phyloP scores from a whole-genome alignment of 208 protist species.

The Wallacemonas rigidus region DNA sequence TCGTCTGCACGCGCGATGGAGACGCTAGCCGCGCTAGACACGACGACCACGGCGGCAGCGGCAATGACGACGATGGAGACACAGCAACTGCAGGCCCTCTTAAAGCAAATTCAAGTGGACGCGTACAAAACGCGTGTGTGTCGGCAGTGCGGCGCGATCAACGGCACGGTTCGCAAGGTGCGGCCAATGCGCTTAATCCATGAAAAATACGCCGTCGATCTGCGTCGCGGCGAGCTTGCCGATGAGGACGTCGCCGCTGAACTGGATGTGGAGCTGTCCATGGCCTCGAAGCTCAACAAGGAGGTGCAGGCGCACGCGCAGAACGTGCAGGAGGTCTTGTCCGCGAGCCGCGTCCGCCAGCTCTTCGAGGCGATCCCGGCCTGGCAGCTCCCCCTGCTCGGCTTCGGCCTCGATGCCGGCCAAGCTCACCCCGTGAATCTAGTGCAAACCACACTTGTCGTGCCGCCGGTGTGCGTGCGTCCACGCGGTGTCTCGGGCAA shows the following conservation, averaged over 20 bases:
- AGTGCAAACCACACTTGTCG: constrained; percentile 93
- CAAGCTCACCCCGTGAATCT: constrained; percentile 86
- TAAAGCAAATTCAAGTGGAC: constrained; percentile 84
- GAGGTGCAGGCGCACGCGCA: constrained; percentile 53
- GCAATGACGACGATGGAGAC: constrained; percentile 45
- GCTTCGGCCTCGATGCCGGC: constrained; percentile 78
- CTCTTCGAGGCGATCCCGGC: constrained; percentile 94
- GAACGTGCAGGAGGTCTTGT: constrained; percentile 93
- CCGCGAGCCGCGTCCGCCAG: constrained; percentile 85
- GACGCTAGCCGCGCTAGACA: constrained; percentile 6
- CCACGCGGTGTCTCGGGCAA: constrained; percentile 90
- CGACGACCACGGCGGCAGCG: neutral
- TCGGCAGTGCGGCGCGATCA: constrained; percentile 92
- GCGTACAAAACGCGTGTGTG: constrained; percentile 93
- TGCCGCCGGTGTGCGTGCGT: constrained; percentile 97
- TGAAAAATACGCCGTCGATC: constrained; percentile 81
- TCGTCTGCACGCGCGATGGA: constrained; percentile 20
- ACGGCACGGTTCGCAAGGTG: constrained; percentile 90
- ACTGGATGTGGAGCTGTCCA: constrained; percentile 47
- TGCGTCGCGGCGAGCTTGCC: constrained; percentile 62
- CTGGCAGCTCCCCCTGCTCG: constrained; percentile 94
- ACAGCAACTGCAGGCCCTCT: constrained; percentile 61
- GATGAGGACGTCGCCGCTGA: constrained; percentile 41
- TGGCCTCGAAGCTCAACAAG: constrained; percentile 58
- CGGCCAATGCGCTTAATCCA: constrained; percentile 82